Evolutionary conservation across 352 stramenopile genomes (phyloP), one percentile per base, ranked within the genome.

Genomic region (Phytophthora pisi): DNA sequence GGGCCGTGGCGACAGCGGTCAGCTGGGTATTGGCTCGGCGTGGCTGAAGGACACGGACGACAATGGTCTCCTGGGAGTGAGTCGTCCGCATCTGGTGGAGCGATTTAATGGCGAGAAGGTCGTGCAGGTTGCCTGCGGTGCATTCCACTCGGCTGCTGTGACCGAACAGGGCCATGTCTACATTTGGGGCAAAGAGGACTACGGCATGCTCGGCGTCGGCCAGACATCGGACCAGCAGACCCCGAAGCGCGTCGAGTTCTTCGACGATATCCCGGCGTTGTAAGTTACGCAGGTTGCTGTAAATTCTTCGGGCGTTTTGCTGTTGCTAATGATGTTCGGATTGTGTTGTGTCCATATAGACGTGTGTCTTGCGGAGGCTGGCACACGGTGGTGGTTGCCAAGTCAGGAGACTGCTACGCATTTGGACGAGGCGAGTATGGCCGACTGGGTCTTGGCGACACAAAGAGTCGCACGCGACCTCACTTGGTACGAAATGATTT

Each of bases 131-230:
- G 84, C 87, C 20, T 93, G 85, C 10, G 87, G 87, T 28, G 87
- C 87, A 9, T 95, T 95, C 70, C 87, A 95, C 72, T 89, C 87
- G 30, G 87, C 87, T 18, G 87, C 84, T 49, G 79, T 95, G 51
- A 93, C 84, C 2, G 82, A 88, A 8, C 74, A 80, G 5, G 87
- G 85, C 24, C 62, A 63, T 15, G 79, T 95, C 7, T 95, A 85
- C 78, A 89, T 92, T 46, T 95, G 87, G 87, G 84, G 84, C 51
- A 94, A 95, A 73, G 87, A 95, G 54, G 89, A 96, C 70, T 93
- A 93, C 57, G 89, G 89, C 40, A 95, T 96, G 88, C 83, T 96
- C 16, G 87, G 87, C 18, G 66, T 91, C 23, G 88, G 89, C 7
- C 86, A 95, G 62, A 88, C 83, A 8, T 81, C 81, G 2, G 87